Base-by-base conservation (phyloP, 306 rosid genomes). In the Trichosanthes cucumerina region DNA sequence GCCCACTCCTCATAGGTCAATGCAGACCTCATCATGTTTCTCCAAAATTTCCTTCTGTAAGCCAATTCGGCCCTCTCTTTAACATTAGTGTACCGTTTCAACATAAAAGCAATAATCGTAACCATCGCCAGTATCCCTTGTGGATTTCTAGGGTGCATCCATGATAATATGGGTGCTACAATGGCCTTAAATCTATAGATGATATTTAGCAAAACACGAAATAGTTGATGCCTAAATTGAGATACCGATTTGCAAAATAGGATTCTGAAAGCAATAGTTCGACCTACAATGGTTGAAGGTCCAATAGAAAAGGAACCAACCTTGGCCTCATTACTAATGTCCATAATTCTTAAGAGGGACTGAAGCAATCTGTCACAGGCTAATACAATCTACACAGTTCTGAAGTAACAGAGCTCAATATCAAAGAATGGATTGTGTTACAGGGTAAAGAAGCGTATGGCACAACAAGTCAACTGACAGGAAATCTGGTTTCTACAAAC, bases 1-100 rank as follows among this genome's bases (percentile, higher is more conserved):
- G 97, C 96, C 99, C 99, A 95, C 82, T 95, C 99, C 88, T 95
- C 99, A 59, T 95, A 92, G 33, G 92, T 87, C 90, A 92, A 85
- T 6, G 99, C 99, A 78, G 90, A 23, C 83, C 92, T 88, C 97
- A 95, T 95, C 97, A 95, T 86, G 44, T 95, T 95, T 82, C 92
- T 88, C 99, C 99, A 95, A 76, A 95, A 92, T 31, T 92, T 92
- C 80, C 99, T 89, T 83, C 97, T 87, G 54, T 92, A 95, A 4
- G 93, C 97, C 97, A 92, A 88, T 82, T 95, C 96, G 4, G 99
- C 97, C 79, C 82, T 87, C 46, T 47, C 77, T 81, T 92, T 95
- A 2, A 95, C 99, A 82, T 83, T 92, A 2, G 97, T 86, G 78
- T 86, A 95, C 8, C 97, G 92, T 83, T 89, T 95, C 89, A 95